A percentile compares a stretch with the other conserved stretches of the same genome.
phyloP scores from a whole-genome alignment of 2,329 filamentous ascomycete species.

The Penicillium freii region DNA sequence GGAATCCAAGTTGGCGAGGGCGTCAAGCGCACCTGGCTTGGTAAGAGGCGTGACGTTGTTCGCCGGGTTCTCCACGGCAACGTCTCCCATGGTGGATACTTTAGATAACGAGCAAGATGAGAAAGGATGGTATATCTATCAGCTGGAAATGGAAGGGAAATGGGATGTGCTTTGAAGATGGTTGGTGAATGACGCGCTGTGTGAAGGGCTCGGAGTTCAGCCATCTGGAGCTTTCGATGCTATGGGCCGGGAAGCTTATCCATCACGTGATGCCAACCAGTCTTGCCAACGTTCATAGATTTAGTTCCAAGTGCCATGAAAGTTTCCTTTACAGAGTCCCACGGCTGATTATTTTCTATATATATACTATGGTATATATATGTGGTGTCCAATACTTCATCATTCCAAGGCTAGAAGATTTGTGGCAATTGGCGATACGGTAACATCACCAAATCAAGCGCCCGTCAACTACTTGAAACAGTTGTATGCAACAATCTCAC shows the following conservation, averaged over 20 bases:
- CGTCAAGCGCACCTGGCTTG: slow-evolving; percentile 70
- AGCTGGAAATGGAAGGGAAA: not conserved
- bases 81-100: slow-evolving; percentile 70
- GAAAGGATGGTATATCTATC: not conserved
- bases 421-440: not conserved
- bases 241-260: slow-evolving; percentile 8
- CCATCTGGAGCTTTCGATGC: slow-evolving; percentile 20
- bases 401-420: not conserved
- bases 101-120: not conserved
- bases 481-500: not conserved
- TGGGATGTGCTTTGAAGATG: slow-evolving; percentile 1
- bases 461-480: not conserved
- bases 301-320: not conserved
- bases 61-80: slow-evolving; percentile 76
- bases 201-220: slow-evolving; percentile 18
- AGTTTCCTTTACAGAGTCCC: not conserved
- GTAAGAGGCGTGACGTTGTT: slow-evolving; percentile 74
- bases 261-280: slow-evolving; percentile 6
- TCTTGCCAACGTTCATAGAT: not conserved
- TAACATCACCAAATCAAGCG: not conserved
- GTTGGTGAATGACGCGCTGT: slow-evolving; percentile 13
- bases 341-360: not conserved
- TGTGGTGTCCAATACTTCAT: not conserved
- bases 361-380: too few relatives aligned
- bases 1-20: slow-evolving; percentile 85